Evolutionary conservation across 495 filamentous ascomycete genomes (phyloP), one percentile per base, ranked within the genome.

Genomic region (Bacidia rubella): DNA sequence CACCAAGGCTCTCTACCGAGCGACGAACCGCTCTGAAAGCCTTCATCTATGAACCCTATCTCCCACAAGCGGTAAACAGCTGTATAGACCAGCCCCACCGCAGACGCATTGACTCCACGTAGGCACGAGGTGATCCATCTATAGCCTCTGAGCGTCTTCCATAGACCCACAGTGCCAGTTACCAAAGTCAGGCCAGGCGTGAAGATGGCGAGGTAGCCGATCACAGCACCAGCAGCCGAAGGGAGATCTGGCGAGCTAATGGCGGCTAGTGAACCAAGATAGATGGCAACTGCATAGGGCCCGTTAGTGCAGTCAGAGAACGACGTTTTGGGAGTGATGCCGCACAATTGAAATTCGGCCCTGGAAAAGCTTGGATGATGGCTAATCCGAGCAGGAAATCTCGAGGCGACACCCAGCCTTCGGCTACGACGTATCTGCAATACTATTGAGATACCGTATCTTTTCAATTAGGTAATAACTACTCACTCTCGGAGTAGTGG

Each of bases 341-440:
- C 15, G 78, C 80, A 58, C 85, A 53, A 61, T 86, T 87, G 72
- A 86, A 85, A 63, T 87, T 87, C 0, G 83, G 83, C 1, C 83
- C 82, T 0, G 83, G 82, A 57, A 86, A 84, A 1, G 81, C 76
- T 63, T 87, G 83, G 51, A 81, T 82, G 48, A 86, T 68, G 12
- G 82, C 83, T 1, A 87, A 74, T 11, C 83, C 83, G 41, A 87
- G 71, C 21, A 86, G 68, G 59, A 87, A 86, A 61, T 87, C 80
- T 0, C 83, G 71, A 1, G 80, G 68, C 2, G 70, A 72, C 2
- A 86, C 82, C 82, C 81, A 86, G 24, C 80, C 79, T 45, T 78
- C 74, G 5, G 70, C 68, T 0, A 86, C 83, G 22, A 87, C 74
- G 62, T 86, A n/a, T n/a, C n/a, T n/a, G n/a, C n/a, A n/a, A n/a